Conservation (phyloP, 108 stramenopile species). For the Thalassiosira profunda region DNA sequence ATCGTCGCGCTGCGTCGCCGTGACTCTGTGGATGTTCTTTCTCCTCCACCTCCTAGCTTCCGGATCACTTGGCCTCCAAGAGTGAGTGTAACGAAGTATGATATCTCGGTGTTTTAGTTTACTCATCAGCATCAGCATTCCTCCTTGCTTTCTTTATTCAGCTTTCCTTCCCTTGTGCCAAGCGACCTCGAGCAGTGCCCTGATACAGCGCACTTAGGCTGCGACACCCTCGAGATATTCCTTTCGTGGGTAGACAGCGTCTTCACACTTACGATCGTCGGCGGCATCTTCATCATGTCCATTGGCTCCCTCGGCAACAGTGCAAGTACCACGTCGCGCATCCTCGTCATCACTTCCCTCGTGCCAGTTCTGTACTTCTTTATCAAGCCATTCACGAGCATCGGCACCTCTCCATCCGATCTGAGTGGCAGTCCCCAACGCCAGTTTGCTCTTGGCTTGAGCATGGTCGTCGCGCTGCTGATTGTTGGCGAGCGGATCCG, state of each 20-base stretch:
- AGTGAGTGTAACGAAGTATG: too few species aligned
- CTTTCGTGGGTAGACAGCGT: constrained; percentile 6
- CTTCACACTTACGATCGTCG: not conserved
- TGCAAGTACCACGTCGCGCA: not conserved
- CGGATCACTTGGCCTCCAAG: constrained; percentile 6
- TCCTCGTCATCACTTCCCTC: not conserved
- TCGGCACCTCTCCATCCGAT: not conserved
- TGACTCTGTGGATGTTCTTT: constrained; percentile 6
- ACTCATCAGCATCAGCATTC: too few species aligned
- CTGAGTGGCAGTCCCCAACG: not conserved
- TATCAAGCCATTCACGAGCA: constrained; percentile 13
- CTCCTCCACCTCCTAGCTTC: constrained; percentile 1
- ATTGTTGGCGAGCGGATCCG: not conserved
- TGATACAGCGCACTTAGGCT: not conserved
- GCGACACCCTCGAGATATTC: not conserved
- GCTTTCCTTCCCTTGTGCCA: constrained; percentile 9
- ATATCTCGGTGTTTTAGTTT: too few species aligned
- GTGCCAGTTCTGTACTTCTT: constrained; percentile 14
- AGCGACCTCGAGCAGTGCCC: not conserved
- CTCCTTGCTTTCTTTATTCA: too few species aligned
- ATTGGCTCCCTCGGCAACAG: constrained; percentile 7
- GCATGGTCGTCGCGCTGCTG: not conserved
- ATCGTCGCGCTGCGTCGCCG: not conserved
- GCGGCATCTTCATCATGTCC: constrained; percentile 11
- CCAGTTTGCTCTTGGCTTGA: constrained; percentile 5